Evolutionary conservation across 805 yeast genomes (phyloP), one percentile per base, ranked within the genome.

Genomic region (Cephaloascus albidus): DNA sequence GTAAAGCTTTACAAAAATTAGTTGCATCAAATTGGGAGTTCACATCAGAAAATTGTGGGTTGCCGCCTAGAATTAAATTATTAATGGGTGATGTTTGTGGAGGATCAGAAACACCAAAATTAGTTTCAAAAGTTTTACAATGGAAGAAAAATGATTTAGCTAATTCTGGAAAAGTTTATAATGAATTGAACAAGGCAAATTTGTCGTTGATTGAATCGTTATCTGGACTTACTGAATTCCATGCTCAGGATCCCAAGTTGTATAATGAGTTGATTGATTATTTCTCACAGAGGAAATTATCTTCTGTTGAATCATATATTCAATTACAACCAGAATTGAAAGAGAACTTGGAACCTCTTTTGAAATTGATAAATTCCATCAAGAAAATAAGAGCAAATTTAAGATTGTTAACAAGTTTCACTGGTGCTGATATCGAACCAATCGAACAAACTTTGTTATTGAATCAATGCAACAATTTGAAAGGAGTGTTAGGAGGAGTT

Each of bases 351-450:
- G 33, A 40, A 4, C 58, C 55, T 20, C 45, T 74, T 47, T 36
- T 49, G n/a, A 43, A 51, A 4, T 45, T 79, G 8, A 56, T 63
- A 16, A 43, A 50, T 1, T 56, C 84, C 1, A 61, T 82, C 3
- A 39, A 50, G 2, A 46, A 52, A 0, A 79, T 90, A 15, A 71
- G 98, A 42, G 36, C 46, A 4, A 57, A 74, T 37, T 68, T 93
- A 45, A 76, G 78, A 51, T 40, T 50, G 15, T 70, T 93, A 50
- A 84, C 97, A 0, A 43, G 47, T 2, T 65, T 66, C 20, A 70
- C 95, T 0, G 84, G 82, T 0, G 97, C 94, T 0, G 87, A 83
- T n/a, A 76, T 93, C 37, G 97, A 93, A 58, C 98, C 98, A 0
- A 58, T 53, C 2, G 63, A 70, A 17, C 98, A 93, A 58, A 85